These are phyloP conservation scores for Fonsecaea pugnacius DNA, from an alignment of 2,329 filamentous ascomycete genomes.

Conservation along the genomic window DNA sequence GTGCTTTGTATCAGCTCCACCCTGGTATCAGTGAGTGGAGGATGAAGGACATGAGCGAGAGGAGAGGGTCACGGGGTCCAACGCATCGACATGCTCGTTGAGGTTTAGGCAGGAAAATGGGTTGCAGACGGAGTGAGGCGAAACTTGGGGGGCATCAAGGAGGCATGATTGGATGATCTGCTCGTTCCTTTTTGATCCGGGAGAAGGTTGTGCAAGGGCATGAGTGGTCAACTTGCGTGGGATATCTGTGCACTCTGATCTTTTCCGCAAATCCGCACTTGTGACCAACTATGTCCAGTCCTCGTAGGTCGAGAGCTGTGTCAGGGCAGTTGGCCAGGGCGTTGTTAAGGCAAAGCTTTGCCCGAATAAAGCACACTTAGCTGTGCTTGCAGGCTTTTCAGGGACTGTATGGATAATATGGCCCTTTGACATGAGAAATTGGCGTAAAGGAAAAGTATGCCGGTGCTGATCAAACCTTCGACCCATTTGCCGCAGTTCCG, in stretches of 20 bases:
- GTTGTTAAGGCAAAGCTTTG: background rate
- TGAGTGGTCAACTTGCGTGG: conserved; percentile 4
- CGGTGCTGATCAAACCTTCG: background rate
- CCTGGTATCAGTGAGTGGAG: conserved; percentile 5
- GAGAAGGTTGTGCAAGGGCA: background rate
- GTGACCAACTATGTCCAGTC: background rate
- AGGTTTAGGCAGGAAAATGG: conserved; percentile 18
- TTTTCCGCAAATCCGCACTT: background rate
- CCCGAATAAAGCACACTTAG: background rate
- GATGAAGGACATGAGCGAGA: conserved; percentile 2
- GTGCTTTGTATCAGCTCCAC: conserved; percentile 19
- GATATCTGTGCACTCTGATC: background rate
- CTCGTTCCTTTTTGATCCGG: background rate
- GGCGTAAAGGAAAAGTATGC: background rate
- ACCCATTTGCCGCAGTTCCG: conserved; percentile 1
- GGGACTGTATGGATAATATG: background rate
- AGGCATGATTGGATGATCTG: background rate
- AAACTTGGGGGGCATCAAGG: conserved; percentile 7
- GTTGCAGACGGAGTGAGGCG: conserved; percentile 22
- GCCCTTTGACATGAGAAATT: background rate
- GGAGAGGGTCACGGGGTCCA: background rate
- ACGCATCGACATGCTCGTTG: conserved; percentile 25
- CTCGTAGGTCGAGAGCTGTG: background rate
- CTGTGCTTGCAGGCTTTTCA: background rate
- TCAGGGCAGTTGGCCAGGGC: background rate